A percentile compares a stretch with the other conserved stretches of the same genome.
phyloP scores from a whole-genome alignment of 2,329 filamentous ascomycete genomes.

The Thermoascus crustaceus region DNA sequence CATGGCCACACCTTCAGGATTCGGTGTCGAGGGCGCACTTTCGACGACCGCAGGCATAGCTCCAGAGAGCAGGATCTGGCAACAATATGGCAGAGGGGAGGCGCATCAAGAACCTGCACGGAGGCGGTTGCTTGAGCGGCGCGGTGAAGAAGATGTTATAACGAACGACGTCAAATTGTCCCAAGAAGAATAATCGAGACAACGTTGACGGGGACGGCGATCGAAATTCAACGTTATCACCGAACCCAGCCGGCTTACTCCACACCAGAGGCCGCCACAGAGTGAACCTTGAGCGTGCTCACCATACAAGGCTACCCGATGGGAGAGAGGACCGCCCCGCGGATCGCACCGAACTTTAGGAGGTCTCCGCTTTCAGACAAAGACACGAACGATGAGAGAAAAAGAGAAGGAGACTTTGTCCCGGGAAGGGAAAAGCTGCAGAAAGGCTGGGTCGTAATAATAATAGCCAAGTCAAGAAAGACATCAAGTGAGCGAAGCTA shows the following conservation, averaged over 20 bases:
- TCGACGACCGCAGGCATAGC: slow-evolving; percentile 32
- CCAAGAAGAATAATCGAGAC: too few species aligned
- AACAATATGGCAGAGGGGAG: slow-evolving; percentile 12
- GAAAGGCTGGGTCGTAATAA: slow-evolving; percentile 2
- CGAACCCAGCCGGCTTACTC: not conserved
- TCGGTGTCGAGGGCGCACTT: slow-evolving; percentile 25
- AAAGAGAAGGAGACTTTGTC: slow-evolving; percentile 1
- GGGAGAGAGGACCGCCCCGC: not conserved
- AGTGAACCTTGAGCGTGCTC: slow-evolving; percentile 1
- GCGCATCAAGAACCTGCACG: slow-evolving; percentile 18
- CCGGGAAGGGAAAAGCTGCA: not conserved
- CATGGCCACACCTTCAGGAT: slow-evolving; percentile 27
- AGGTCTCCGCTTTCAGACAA: not conserved
- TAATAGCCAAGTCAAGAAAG: slow-evolving; percentile 1
- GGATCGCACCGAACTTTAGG: not conserved
- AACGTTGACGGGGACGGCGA: not conserved
- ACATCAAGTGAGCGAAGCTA: slow-evolving; percentile 7
- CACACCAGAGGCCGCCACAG: not conserved
- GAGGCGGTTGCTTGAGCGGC: not conserved
- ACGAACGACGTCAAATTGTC: too few species aligned
- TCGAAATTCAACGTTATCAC: slow-evolving; percentile 1
- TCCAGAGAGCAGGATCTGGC: slow-evolving; percentile 18
- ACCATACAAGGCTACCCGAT: too few species aligned
- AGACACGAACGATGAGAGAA: not conserved
- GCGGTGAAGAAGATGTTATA: not conserved